A percentile compares a stretch with the other conserved stretches of the same genome.
Conservation (phyloP, 2,329 filamentous ascomycete genomes). For the Pseudogymnoascus destructans region DNA sequence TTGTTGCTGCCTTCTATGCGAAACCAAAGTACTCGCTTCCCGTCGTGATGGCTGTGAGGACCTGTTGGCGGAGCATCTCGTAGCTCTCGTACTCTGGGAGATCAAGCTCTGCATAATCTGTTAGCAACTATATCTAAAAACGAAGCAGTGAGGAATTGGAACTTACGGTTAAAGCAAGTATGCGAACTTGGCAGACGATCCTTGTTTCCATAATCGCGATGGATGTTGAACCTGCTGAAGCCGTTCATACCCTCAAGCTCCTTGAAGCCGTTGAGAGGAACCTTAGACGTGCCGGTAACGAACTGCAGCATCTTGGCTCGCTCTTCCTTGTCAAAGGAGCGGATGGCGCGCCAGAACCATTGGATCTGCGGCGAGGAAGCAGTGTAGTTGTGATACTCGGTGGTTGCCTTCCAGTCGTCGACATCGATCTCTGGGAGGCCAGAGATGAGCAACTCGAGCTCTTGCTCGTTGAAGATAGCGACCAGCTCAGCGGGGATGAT, state of each 20-base stretch:
- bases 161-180: slow-evolving; percentile 98
- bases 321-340: slow-evolving; percentile 98
- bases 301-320: slow-evolving; percentile 94
- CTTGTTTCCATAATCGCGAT: slow-evolving; percentile 94
- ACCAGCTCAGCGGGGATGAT: slow-evolving; percentile 92
- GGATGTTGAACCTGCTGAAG: slow-evolving; percentile 95
- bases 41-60: slow-evolving; percentile 94
- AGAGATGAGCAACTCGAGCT: slow-evolving; percentile 90
- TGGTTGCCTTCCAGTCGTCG: slow-evolving; percentile 98
- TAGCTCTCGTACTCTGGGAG: slow-evolving; percentile 97
- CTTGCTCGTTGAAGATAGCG: slow-evolving; percentile 96
- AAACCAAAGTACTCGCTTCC: slow-evolving; percentile 97
- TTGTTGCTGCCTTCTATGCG: slow-evolving; percentile 56
- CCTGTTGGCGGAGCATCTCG: slow-evolving; percentile 71
- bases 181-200: slow-evolving; percentile 91
- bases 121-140: slow-evolving; percentile 16
- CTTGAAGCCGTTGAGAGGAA: slow-evolving; percentile 96
- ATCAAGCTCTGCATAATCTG: slow-evolving; percentile 61
- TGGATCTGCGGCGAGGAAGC: slow-evolving; percentile 92
- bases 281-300: slow-evolving; percentile 95
- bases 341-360: slow-evolving; percentile 98
- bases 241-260: slow-evolving; percentile 99
- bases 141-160: slow-evolving; percentile 9
- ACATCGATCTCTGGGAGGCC: slow-evolving; percentile 94
- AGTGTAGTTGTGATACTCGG: slow-evolving; percentile 96